Conservation (phyloP, 148 eudicot species). For the Camellia sinensis region DNA sequence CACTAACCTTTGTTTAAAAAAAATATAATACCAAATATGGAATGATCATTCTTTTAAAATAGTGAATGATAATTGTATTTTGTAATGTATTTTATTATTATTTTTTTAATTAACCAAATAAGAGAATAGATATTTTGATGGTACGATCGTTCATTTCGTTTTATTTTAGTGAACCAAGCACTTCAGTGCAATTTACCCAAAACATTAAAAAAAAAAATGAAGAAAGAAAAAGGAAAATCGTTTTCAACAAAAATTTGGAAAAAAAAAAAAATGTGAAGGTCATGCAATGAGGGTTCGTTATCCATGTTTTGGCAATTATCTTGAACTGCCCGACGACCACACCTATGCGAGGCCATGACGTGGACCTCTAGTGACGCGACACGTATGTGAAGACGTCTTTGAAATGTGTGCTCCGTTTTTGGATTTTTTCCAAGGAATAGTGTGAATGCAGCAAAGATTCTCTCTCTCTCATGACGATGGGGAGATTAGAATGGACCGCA, state of each 20-base stretch:
- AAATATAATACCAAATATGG: too few species aligned
- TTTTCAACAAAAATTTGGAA: neutral
- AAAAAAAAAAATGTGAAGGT: neutral
- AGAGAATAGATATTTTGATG: too few species aligned
- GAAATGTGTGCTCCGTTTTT: neutral
- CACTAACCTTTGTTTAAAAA: too few species aligned
- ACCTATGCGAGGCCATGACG: neutral
- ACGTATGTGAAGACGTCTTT: neutral
- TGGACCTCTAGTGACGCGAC: neutral
- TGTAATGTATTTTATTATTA: too few species aligned
- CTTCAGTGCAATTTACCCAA: too few species aligned
- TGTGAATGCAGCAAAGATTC: slow-evolving; percentile 2
- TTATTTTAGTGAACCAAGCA: too few species aligned
- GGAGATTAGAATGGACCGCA: neutral
- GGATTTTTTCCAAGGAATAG: neutral
- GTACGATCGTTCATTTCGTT: too few species aligned
- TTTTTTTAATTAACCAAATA: too few species aligned
- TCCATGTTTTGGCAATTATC: neutral
- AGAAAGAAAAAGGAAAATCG: neutral
- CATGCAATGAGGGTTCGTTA: neutral
- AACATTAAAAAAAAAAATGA: neutral
- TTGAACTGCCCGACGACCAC: neutral
- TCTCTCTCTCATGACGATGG: neutral
- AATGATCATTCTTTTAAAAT: too few species aligned
- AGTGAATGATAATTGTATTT: too few species aligned